Conservation (phyloP, 306 rosid genomes). For the Glycine latifolia region DNA sequence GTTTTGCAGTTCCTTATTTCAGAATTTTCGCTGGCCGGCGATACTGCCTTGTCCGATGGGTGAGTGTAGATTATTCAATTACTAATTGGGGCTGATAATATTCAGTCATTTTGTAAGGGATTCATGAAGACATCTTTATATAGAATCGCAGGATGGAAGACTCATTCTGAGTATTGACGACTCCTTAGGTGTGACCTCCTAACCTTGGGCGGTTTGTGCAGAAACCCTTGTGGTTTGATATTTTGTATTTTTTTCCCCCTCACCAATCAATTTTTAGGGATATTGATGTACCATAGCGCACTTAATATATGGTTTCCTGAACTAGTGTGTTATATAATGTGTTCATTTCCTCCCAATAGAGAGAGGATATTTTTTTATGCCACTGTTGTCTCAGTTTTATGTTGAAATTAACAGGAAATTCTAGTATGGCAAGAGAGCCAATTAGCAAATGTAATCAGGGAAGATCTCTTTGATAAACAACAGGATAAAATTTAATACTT, state of each 20-base stretch:
- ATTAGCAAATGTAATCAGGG: no score
- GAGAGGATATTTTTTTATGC: background rate
- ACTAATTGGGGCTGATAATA: constrained; percentile 71
- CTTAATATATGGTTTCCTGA: constrained; percentile 51
- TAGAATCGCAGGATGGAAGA: constrained; percentile 57
- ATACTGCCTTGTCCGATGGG: constrained; percentile 60
- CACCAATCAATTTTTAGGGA: constrained; percentile 41
- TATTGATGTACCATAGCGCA: constrained; percentile 50
- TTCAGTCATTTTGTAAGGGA: constrained; percentile 61
- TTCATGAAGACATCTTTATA: constrained; percentile 49
- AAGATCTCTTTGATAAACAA: no score
- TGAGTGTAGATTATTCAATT: constrained; percentile 82
- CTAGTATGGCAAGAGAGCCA: background rate
- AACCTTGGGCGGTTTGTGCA: constrained; percentile 78
- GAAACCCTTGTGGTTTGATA: constrained; percentile 62
- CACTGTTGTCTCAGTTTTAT: background rate
- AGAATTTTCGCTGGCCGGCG: constrained; percentile 56
- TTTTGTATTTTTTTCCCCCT: constrained; percentile 46
- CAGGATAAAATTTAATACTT: no score
- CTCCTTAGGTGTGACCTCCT: constrained; percentile 70
- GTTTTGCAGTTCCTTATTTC: constrained; percentile 57
- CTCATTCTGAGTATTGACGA: constrained; percentile 58
- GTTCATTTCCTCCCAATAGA: constrained; percentile 16
- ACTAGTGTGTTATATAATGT: constrained; percentile 33
- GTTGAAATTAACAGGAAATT: background rate